Conservation (phyloP, 441 rosid genomes). For the Raphanus hybrid region DNA sequence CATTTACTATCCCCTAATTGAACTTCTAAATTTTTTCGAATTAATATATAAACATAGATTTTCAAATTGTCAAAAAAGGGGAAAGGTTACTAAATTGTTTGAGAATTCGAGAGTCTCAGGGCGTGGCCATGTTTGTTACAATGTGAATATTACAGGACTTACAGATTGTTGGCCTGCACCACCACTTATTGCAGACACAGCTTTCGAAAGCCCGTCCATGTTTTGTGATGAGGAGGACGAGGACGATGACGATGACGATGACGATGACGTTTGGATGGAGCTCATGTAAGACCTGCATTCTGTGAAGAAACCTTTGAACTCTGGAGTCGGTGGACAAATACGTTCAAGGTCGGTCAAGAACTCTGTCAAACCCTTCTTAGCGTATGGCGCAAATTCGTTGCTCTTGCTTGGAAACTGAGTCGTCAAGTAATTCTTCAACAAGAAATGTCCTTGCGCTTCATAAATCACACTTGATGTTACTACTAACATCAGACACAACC, state of each 20-base stretch:
- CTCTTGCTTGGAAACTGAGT: conserved; percentile 17
- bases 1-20: neutral
- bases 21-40: neutral
- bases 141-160: neutral
- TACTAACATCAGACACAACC: conserved; percentile 30
- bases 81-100: neutral
- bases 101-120: neutral
- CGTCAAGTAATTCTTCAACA: conserved; percentile 25
- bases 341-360: conserved; percentile 19
- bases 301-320: conserved; percentile 35
- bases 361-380: conserved; percentile 20
- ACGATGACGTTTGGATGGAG: conserved; percentile 13
- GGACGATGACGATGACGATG: neutral
- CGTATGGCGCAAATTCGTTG: conserved; percentile 32
- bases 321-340: conserved; percentile 18
- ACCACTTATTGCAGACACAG: conserved; percentile 24
- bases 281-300: conserved; percentile 24
- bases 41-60: neutral
- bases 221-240: conserved; percentile 6
- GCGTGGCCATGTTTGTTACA: neutral
- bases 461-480: conserved; percentile 37
- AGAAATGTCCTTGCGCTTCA: conserved; percentile 36
- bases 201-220: conserved; percentile 17
- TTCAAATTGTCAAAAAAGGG: neutral
- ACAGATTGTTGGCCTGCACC: conserved; percentile 27